These are phyloP conservation scores for Colletotrichum kahawae DNA, from an alignment of 2,329 filamentous ascomycete species.

Conservation along the genomic window DNA sequence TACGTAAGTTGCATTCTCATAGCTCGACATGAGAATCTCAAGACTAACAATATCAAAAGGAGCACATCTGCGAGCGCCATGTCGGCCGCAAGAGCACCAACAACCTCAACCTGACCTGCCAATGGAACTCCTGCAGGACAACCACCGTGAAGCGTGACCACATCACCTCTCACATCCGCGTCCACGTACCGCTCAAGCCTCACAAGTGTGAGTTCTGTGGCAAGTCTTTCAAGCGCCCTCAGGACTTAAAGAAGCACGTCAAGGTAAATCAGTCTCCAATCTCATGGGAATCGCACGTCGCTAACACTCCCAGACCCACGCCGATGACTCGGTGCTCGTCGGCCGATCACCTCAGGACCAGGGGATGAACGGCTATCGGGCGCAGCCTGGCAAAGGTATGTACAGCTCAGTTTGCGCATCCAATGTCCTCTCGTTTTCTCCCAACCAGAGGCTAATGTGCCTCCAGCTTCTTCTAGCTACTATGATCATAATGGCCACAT, in stretches of 20 bases:
- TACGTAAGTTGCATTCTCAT: conserved; percentile 54
- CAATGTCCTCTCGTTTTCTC: conserved; percentile 31
- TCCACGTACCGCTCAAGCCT: conserved; percentile 98
- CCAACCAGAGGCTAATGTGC: conserved; percentile 45
- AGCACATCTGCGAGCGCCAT: conserved; percentile 97
- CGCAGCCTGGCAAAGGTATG: conserved; percentile 59
- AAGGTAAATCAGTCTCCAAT: conserved; percentile 59
- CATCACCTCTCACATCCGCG: conserved; percentile 98
- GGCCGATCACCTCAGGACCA: conserved; percentile 55
- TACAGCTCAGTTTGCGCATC: conserved; percentile 26
- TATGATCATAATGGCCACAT: conserved; percentile 71
- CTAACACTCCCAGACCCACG: conserved; percentile 70
- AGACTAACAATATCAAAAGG: conserved; percentile 54
- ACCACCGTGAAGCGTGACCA: conserved; percentile 99
- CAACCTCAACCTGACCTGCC: conserved; percentile 95
- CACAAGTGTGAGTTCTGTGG: conserved; percentile 99
- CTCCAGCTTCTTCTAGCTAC: conserved; percentile 59
- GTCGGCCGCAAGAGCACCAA: conserved; percentile 99
- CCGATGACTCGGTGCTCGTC: conserved; percentile 84
- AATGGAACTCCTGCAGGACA: conserved; percentile 95
- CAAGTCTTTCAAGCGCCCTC: conserved; percentile 98
- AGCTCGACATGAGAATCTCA: neutral
- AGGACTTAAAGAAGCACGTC: conserved; percentile 99
- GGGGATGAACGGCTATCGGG: conserved; percentile 58
- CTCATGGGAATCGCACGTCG: neutral